Conservation (phyloP, 2,329 filamentous ascomycete genomes). For the Fusarium sp. region DNA sequence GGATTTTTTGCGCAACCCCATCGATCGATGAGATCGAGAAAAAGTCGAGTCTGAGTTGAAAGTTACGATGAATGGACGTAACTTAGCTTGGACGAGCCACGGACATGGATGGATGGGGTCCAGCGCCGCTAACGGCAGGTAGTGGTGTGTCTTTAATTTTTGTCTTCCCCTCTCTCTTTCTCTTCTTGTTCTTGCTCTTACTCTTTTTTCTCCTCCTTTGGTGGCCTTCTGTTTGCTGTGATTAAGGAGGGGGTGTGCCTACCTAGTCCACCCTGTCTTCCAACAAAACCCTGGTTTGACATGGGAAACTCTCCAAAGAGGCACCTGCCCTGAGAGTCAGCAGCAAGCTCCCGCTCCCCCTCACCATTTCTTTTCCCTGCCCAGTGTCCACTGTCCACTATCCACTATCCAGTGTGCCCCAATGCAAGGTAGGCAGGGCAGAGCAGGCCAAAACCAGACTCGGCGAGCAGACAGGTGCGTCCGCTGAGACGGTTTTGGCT, state of each 20-base stretch:
- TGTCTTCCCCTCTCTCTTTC: background rate
- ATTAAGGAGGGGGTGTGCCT: background rate
- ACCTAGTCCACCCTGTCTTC: conserved; percentile 10
- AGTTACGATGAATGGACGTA: conserved; percentile 32
- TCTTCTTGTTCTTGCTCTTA: background rate
- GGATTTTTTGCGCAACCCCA: conserved; percentile 49
- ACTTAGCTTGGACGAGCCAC: conserved; percentile 32
- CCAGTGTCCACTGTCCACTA: background rate
- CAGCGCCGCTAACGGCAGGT: conserved; percentile 16
- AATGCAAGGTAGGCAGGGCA: background rate
- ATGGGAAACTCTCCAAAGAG: conserved; percentile 28
- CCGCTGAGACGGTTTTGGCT: conserved; percentile 33
- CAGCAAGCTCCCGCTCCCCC: conserved; percentile 36
- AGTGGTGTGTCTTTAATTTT: conserved; percentile 24
- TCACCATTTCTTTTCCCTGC: conserved; percentile 9
- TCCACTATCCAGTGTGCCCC: no score
- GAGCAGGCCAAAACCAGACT: background rate
- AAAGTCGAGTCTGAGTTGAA: conserved; percentile 33
- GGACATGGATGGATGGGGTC: conserved; percentile 22
- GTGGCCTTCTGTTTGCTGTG: background rate
- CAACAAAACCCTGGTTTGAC: conserved; percentile 12
- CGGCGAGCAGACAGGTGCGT: conserved; percentile 16
- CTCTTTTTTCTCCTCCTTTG: background rate
- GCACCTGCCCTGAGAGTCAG: conserved; percentile 37
- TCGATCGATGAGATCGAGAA: conserved; percentile 53